phyloP scores from a whole-genome alignment of 768 basidiomycete genomes.

The Suillus variegatus region DNA sequence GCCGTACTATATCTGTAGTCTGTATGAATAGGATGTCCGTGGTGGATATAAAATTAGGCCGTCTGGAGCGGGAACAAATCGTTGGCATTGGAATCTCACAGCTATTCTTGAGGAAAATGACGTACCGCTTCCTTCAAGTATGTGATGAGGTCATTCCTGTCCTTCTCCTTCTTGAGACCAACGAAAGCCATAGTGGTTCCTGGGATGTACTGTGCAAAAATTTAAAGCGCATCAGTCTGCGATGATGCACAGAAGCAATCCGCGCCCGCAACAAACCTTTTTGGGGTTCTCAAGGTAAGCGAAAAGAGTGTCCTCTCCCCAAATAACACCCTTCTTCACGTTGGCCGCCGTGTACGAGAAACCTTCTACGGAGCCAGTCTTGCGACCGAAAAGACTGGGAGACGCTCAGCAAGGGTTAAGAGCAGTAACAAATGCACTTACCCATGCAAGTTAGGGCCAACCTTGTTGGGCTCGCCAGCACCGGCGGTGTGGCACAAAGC shows the following conservation, averaged over 20 bases:
- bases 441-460: constrained; percentile 96
- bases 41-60: constrained; percentile 25
- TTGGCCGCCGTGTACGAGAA: constrained; percentile 95
- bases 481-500: constrained; percentile 92
- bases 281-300: constrained; percentile 97
- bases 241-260: background rate
- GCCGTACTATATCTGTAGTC: constrained; percentile 27
- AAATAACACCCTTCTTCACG: constrained; percentile 88
- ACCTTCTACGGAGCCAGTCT: constrained; percentile 82
- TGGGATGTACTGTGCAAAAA: constrained; percentile 74
- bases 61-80: constrained; percentile 19
- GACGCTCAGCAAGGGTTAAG: background rate
- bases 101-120: constrained; percentile 10
- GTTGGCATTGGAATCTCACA: constrained; percentile 1
- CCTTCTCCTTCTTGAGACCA: constrained; percentile 98
- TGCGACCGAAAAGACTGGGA: constrained; percentile 77
- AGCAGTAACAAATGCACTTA: constrained; percentile 36
- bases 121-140: constrained; percentile 75
- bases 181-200: constrained; percentile 99
- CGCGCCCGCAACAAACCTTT: constrained; percentile 57
- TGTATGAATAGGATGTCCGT: constrained; percentile 20
- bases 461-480: constrained; percentile 78
- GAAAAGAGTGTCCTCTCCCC: constrained; percentile 89
- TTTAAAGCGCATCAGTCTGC: background rate
- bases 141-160: constrained; percentile 92